Evolutionary conservation across 2,329 filamentous ascomycete species (phyloP), one percentile per base, ranked within the genome.

Genomic region (Xylaria sp.): DNA sequence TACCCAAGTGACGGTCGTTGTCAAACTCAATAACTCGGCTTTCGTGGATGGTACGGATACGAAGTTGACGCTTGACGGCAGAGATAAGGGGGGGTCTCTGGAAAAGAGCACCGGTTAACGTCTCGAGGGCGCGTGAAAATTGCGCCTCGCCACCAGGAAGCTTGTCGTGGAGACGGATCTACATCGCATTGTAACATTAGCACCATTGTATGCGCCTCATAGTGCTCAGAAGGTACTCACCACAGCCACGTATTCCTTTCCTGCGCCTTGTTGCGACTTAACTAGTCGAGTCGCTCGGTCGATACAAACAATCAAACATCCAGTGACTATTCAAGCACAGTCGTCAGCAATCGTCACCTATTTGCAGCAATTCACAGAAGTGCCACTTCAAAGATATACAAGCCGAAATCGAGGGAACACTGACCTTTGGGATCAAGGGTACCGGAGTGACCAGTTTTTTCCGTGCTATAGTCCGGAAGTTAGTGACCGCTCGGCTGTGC

Each of bases 171-270:
- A 99, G 88, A 78, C 96, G 90, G 78, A 98, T 94, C 70, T 71
- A 66, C 28, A 65, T 13, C 32, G 54, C 48, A 13, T n/a, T 28
- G 18, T 2, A 28, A 6, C 10, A 46, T 70, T 46, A 71, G 52
- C 18, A 60, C 28, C 8, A 18, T 51, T 18, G 23, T 12, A 46
- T 12, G 41, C 23, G 3, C 34, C 23, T 13, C 10, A 3, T 8
- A 28, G 48, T 15, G 23, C 25, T 46, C 41, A 15, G 23, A 3
- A 7, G 25, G 37, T 66, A 55, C 70, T 70, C 67, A 71, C 70
- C 70, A 99, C 94, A 78, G 92, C 94, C 63, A 98, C 94, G 81
- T 99, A 99, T 86, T 99, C 96, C 87, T 99, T 99, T 88, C 96
- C 96, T 71, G 96, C 96, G 79, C 95, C 94, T 84, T 99, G 96